phyloP scores from a whole-genome alignment of 75 land plant genomes.

The Cunninghamia lanceolata region DNA sequence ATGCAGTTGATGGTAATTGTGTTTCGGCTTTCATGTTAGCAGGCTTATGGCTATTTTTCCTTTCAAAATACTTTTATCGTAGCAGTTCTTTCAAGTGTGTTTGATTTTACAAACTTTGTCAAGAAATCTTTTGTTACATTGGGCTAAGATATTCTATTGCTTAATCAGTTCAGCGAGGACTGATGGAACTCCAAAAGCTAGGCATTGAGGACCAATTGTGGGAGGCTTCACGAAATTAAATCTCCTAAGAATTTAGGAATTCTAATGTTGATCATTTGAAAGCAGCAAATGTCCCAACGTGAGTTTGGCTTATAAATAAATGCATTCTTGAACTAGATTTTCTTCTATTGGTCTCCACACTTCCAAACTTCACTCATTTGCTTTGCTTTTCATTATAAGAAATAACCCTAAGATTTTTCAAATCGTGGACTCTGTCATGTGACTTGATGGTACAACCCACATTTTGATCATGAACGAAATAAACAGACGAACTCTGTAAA shows the following conservation, averaged over 20 bases:
- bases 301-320: background rate
- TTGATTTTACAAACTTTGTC: background rate
- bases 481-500: background rate
- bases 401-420: too few relatives aligned
- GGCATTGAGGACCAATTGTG: slow-evolving; percentile 53
- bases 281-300: background rate
- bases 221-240: slow-evolving; percentile 45
- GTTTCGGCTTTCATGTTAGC: background rate
- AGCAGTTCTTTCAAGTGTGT: background rate
- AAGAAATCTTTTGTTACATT: background rate
- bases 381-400: too few relatives aligned
- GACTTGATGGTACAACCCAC: background rate
- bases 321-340: background rate
- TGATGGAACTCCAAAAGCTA: slow-evolving; percentile 49
- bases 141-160: background rate
- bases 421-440: background rate
- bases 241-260: slow-evolving; percentile 23
- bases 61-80: background rate
- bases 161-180: slow-evolving; percentile 44
- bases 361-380: background rate
- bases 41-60: background rate
- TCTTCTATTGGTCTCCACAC: background rate
- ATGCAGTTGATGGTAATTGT: slow-evolving; percentile 80
- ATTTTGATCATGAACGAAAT: background rate
- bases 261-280: background rate